phyloP scores from a whole-genome alignment of 2,329 filamentous ascomycete genomes.

The Colletotrichum higginsianum region DNA sequence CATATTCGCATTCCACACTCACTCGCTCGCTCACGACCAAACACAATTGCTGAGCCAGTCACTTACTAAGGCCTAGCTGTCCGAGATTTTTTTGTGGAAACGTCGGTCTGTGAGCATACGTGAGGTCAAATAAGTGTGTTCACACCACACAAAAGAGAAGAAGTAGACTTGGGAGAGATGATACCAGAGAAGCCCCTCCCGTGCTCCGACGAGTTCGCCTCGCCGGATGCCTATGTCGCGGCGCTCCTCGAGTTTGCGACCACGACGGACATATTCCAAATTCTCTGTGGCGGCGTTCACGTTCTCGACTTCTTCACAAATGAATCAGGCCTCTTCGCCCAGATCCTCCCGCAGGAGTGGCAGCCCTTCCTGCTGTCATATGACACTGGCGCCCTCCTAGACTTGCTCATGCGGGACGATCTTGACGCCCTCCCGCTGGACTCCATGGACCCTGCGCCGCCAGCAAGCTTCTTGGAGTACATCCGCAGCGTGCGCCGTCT shows the following conservation, averaged over 20 bases:
- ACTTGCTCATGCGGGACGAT: conserved; percentile 86
- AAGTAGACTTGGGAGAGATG: conserved; percentile 51
- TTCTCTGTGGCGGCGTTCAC: conserved; percentile 96
- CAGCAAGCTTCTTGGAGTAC: conserved; percentile 77
- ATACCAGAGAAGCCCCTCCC: conserved; percentile 73
- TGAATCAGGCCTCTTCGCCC: conserved; percentile 85
- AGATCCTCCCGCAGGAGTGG: conserved; percentile 85
- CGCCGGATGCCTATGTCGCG: conserved; percentile 83
- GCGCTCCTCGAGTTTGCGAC: conserved; percentile 83
- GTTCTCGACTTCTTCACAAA: conserved; percentile 96
- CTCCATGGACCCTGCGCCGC: conserved; percentile 54
- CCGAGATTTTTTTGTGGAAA: too few species aligned
- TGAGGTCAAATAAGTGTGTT: not conserved
- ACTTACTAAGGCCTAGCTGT: not conserved
- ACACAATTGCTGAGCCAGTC: not conserved
- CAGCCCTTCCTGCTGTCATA: conserved; percentile 80
- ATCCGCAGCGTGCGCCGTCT: conserved; percentile 79
- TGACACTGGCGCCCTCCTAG: conserved; percentile 82
- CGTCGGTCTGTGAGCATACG: not conserved
- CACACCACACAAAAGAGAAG: not conserved
- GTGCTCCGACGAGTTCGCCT: conserved; percentile 77
- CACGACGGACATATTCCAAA: conserved; percentile 82
- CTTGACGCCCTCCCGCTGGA: conserved; percentile 59
- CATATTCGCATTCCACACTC: conserved; percentile 6
- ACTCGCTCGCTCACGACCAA: conserved; percentile 12